Evolutionary conservation across 2,329 filamentous ascomycete genomes (phyloP).

Genomic region (Phoma herbarum): DNA sequence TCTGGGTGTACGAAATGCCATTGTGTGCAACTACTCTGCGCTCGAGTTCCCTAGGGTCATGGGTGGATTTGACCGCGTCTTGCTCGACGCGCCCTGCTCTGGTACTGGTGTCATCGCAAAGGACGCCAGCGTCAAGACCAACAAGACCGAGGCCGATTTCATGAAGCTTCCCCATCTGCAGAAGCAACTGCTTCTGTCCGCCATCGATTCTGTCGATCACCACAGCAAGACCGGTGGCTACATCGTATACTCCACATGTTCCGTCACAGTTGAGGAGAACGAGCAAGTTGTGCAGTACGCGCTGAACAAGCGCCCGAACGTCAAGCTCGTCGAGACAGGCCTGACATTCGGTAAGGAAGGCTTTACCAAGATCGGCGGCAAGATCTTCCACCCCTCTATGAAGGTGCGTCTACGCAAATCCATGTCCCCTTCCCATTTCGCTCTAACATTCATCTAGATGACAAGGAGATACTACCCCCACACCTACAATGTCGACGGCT

Average conservation of each 20-base stretch:
- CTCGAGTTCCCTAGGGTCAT: conserved; percentile 93
- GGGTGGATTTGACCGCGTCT: conserved; percentile 92
- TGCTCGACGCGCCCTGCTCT: conserved; percentile 94
- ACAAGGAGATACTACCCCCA: conserved; percentile 50
- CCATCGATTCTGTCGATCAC: conserved; percentile 95
- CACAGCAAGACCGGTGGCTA: conserved; percentile 91
- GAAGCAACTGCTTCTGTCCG: conserved; percentile 90
- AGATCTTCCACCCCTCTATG: conserved; percentile 87
- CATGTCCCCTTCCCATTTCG: not conserved
- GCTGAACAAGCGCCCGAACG: conserved; percentile 88
- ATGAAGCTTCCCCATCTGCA: conserved; percentile 91
- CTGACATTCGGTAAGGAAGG: conserved; percentile 91
- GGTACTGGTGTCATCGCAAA: conserved; percentile 98
- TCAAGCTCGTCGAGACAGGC: conserved; percentile 90
- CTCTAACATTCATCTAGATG: conserved; percentile 26
- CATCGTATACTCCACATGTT: conserved; percentile 96
- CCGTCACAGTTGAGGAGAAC: conserved; percentile 92
- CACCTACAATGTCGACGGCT: conserved; percentile 77
- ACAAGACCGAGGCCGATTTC: conserved; percentile 97
- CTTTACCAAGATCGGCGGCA: conserved; percentile 89
- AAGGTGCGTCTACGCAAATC: conserved; percentile 70
- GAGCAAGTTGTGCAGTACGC: conserved; percentile 95
- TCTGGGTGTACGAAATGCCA: conserved; percentile 88
- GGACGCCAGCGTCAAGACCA: conserved; percentile 96
- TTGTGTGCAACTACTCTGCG: conserved; percentile 95